Conservation (phyloP, 371 early-diverging fungal species). For the Actinomucor elegans region DNA sequence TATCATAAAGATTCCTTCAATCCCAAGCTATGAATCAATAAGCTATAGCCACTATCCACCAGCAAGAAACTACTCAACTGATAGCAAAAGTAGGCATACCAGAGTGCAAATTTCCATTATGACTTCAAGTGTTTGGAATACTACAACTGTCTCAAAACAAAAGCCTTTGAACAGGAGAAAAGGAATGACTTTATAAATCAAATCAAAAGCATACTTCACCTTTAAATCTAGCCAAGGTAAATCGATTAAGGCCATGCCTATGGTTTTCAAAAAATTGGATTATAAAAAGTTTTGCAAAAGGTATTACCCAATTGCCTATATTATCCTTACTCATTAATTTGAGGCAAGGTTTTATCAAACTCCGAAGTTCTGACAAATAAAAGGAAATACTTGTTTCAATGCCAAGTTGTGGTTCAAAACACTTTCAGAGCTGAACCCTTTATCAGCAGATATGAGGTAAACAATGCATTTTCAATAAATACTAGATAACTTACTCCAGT, state of each 20-base stretch:
- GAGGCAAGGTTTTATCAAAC: slow-evolving; percentile 31
- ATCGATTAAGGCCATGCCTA: slow-evolving; percentile 40
- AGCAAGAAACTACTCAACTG: neutral
- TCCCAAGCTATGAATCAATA: neutral
- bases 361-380: neutral
- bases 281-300: slow-evolving; percentile 30
- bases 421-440: too few species aligned
- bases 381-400: neutral
- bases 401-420: slow-evolving; percentile 4
- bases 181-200: too few species aligned
- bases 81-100: slow-evolving; percentile 10
- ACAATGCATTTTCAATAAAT: too few species aligned
- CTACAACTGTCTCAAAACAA: too few species aligned
- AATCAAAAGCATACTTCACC: neutral
- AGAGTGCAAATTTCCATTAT: too few species aligned
- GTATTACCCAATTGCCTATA: slow-evolving; percentile 50
- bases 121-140: too few species aligned
- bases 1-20: neutral
- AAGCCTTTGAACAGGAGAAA: too few species aligned
- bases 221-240: slow-evolving; percentile 25
- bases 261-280: slow-evolving; percentile 35
- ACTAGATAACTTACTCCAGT: too few species aligned
- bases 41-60: neutral
- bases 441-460: too few species aligned
- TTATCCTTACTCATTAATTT: slow-evolving; percentile 56